Conservation (phyloP, 306 rosid genomes). For the Ochetophila trinervis region DNA sequence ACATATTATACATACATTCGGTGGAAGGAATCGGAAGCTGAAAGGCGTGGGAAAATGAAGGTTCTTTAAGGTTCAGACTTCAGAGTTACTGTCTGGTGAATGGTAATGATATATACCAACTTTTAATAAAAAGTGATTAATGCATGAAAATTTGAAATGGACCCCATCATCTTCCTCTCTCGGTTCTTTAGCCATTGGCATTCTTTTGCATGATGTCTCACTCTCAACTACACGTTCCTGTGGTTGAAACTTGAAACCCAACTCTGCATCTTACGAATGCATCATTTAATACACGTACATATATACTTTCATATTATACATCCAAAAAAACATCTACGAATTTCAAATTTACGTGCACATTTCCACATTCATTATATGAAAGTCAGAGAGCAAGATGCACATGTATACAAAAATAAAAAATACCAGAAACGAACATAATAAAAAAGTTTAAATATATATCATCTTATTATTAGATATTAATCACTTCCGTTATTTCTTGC, state of each 20-base stretch:
- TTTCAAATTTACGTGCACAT: background rate
- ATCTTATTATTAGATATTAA: background rate
- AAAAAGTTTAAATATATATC: background rate
- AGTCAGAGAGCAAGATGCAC: background rate
- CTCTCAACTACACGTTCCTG: conserved; percentile 4
- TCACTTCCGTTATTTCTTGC: background rate
- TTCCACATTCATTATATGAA: too few relatives aligned
- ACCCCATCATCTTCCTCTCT: conserved; percentile 5
- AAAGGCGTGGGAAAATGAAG: conserved; percentile 2
- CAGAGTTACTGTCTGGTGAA: conserved; percentile 19
- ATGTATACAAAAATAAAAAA: background rate
- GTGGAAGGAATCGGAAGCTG: background rate
- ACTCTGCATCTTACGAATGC: conserved; percentile 21
- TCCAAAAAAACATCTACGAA: background rate
- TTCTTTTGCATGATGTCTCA: conserved; percentile 11
- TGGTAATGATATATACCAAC: conserved; percentile 37
- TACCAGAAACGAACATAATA: background rate
- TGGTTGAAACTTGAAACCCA: background rate
- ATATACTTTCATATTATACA: too few relatives aligned
- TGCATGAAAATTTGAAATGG: conserved; percentile 16
- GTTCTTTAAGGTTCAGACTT: too few relatives aligned
- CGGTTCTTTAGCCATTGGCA: background rate
- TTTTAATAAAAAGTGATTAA: conserved; percentile 1
- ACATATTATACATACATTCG: background rate
- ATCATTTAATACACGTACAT: too few relatives aligned